Base-by-base conservation (phyloP, 2,329 filamentous ascomycete species). In the Fusarium phyllophilum region DNA sequence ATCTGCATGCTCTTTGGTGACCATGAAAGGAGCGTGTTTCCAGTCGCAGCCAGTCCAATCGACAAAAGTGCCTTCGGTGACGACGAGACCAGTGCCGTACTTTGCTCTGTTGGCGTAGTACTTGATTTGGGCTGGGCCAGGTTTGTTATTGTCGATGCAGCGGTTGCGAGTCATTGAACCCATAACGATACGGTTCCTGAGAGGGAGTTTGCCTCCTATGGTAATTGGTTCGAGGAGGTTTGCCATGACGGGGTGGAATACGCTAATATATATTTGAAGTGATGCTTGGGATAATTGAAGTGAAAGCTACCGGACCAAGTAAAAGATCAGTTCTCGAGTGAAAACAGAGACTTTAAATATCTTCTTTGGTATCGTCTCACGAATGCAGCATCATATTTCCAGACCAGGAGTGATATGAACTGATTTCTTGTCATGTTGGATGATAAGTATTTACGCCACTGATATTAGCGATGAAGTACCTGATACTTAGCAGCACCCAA, bases 111-210 rank as follows among this genome's bases (percentile, higher is more conserved):
- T 46, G 8, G 29, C 24, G n/a, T 70, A 70, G 15, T 70, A n/a
- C 29, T 68, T 63, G 10, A 68, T 34, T 1, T 51, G 49, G 6
- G 52, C 33, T n/a, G 39, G 49, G 3, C 49, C 44, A 3, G 69
- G 69, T 22, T 62, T 72, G 38, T 49, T 48, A 15, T 70, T 24
- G 24, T 72, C 57, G 15, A 39, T 22, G 15, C 66, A 70, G 15
- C 69, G 60, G 22, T 72, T 72, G 0, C 66, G 61, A 6, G 69
- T 72, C 66, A 70, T 70, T 17, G 69, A 70, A 4, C 69, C 69
- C 69, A 72, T 72, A 31, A 46, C 48, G 4, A 72, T 42, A 12
- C 66, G 66, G 34, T 70, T 70, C 5, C 61, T 46, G 5, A 72
- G 33, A 11, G 9, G 36, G n/a, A 68, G 36, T 9, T 41, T 57